Evolutionary conservation across 495 filamentous ascomycete genomes (phyloP).

Genomic region (Darksidea phi): DNA sequence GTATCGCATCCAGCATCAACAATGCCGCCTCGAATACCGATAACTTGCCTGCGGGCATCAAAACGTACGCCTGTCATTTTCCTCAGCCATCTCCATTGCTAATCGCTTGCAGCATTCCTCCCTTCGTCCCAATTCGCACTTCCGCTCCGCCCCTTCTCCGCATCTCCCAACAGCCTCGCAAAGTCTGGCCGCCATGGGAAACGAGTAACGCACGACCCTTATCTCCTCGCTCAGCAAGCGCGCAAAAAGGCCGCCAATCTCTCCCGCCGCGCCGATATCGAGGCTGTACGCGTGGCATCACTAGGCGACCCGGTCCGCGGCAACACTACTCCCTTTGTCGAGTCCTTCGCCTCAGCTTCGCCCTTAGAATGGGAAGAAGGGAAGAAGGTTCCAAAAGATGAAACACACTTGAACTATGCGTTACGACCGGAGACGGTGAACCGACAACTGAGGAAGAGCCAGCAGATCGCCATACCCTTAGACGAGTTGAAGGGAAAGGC

Average conservation of each 20-base stretch:
- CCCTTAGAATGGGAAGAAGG: constrained; percentile 38
- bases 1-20: constrained; percentile 24
- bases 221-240: constrained; percentile 67
- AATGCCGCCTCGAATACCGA: constrained; percentile 76
- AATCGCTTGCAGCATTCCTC: constrained; percentile 13
- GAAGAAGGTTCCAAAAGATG: constrained; percentile 33
- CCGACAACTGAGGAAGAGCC: constrained; percentile 61
- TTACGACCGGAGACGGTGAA: constrained; percentile 64
- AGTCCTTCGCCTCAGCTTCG: constrained; percentile 66
- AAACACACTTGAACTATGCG: constrained; percentile 67
- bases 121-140: constrained; percentile 18
- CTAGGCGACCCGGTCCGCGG: constrained; percentile 78
- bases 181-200: constrained; percentile 39
- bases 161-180: constrained; percentile 39
- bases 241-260: constrained; percentile 79
- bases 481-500: constrained; percentile 23
- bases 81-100: constrained; percentile 1
- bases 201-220: constrained; percentile 59
- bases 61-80: constrained; percentile 50
- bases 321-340: constrained; percentile 73
- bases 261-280: constrained; percentile 65
- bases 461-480: constrained; percentile 60
- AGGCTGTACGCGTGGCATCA: constrained; percentile 56
- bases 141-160: constrained; percentile 50
- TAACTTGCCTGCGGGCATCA: constrained; percentile 61